Percentiles rank a stretch among this genome's conserved stretches.
Evolutionary conservation across 2,329 filamentous ascomycete species (phyloP).

Genomic region (Passalora sequoiae): DNA sequence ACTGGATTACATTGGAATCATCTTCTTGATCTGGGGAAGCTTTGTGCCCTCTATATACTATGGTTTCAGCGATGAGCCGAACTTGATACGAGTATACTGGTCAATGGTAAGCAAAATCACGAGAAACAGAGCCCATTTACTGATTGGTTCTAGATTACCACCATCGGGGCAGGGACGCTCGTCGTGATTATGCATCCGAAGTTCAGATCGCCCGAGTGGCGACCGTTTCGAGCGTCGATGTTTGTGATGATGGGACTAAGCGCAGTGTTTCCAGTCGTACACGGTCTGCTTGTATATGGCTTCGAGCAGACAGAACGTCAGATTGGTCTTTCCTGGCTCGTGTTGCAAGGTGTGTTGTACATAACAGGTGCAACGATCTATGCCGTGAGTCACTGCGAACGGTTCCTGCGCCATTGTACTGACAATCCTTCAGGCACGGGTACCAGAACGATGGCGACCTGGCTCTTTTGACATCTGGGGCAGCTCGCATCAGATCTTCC

Average conservation of each 20-base stretch:
- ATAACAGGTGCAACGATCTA: conserved; percentile 82
- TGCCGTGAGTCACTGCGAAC: conserved; percentile 53
- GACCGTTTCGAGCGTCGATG: conserved; percentile 81
- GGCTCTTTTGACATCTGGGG: conserved; percentile 86
- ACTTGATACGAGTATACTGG: conserved; percentile 66
- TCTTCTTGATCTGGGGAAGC: conserved; percentile 83
- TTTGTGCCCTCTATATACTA: conserved; percentile 87
- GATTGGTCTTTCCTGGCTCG: conserved; percentile 75
- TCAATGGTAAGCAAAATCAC: conserved; percentile 54
- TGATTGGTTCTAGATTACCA: conserved; percentile 57
- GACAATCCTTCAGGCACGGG: conserved; percentile 52
- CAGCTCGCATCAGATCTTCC: conserved; percentile 93
- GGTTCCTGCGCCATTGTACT: conserved; percentile 4
- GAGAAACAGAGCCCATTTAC: conserved; percentile 41
- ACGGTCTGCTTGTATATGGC: conserved; percentile 67
- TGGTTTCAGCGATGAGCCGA: conserved; percentile 67
- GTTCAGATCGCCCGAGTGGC: conserved; percentile 78
- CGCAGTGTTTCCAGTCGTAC: conserved; percentile 74
- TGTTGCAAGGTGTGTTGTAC: conserved; percentile 77
- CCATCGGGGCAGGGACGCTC: conserved; percentile 70
- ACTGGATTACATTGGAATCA: conserved; percentile 90
- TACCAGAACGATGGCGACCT: conserved; percentile 75
- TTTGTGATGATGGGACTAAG: conserved; percentile 84
- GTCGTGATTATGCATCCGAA: conserved; percentile 71
- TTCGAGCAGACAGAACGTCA: conserved; percentile 59